A percentile compares a stretch with the other conserved stretches of the same genome.
Conservation (phyloP, 2,329 filamentous ascomycete species). For the Fusarium redolens region DNA sequence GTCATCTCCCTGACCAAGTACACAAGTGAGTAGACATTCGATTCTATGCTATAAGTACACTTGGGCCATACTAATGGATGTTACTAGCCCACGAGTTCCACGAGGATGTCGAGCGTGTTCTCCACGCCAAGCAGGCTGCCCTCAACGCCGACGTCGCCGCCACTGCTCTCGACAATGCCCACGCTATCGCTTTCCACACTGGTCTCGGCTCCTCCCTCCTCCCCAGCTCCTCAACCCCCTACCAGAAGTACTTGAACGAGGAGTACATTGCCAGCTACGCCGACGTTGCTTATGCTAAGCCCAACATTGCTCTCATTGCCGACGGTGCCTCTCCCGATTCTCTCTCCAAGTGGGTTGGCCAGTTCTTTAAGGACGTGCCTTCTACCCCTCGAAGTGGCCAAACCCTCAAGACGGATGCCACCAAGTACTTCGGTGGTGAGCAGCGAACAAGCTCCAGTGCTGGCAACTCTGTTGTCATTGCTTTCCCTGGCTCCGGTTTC, state of each 20-base stretch:
- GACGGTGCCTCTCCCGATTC: constrained; percentile 84
- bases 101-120: constrained; percentile 83
- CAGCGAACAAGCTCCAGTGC: constrained; percentile 82
- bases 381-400: constrained; percentile 63
- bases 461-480: constrained; percentile 88
- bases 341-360: constrained; percentile 87
- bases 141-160: constrained; percentile 70
- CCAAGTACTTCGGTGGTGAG: constrained; percentile 95
- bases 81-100: constrained; percentile 83
- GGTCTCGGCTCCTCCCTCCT: constrained; percentile 86
- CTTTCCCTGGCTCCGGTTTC: constrained; percentile 89
- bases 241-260: constrained; percentile 84
- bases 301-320: constrained; percentile 90
- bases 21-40: constrained; percentile 65
- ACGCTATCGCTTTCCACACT: constrained; percentile 89
- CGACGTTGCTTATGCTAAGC: constrained; percentile 83
- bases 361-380: constrained; percentile 86
- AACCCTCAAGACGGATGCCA: constrained; percentile 68
- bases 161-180: constrained; percentile 86
- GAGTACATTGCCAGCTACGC: constrained; percentile 81
- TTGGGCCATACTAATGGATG: constrained; percentile 22
- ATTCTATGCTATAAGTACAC: constrained; percentile 6
- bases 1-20: constrained; percentile 90
- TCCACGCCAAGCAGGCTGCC: constrained; percentile 82
- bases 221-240: constrained; percentile 76